Conservation (phyloP, 2,329 filamentous ascomycete genomes). For the Aureobasidium leucospermi region DNA sequence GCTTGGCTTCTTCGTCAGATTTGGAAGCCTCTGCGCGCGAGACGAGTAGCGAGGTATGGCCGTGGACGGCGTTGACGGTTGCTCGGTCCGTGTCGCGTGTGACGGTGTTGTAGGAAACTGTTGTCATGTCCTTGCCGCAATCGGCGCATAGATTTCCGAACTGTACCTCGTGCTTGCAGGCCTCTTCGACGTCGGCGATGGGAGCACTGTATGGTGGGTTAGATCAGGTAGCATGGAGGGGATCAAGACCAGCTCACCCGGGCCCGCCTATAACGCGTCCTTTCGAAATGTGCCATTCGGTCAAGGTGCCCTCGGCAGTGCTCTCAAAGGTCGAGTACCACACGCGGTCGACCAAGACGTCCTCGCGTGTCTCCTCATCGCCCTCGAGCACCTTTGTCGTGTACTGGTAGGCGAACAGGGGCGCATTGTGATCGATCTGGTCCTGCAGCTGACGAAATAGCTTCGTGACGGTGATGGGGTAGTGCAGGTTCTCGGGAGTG, state of each 20-base stretch:
- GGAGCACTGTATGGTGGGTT: slow-evolving; percentile 31
- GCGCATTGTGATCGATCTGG: slow-evolving; percentile 64
- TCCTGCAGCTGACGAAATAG: slow-evolving; percentile 72
- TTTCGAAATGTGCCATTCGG: slow-evolving; percentile 64
- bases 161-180: slow-evolving; percentile 84
- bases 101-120: slow-evolving; percentile 75
- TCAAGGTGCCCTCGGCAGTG: slow-evolving; percentile 71
- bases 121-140: slow-evolving; percentile 95
- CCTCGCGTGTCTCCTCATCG: slow-evolving; percentile 65
- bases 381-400: slow-evolving; percentile 61
- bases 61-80: slow-evolving; percentile 90
- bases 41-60: slow-evolving; percentile 79
- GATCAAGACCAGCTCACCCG: slow-evolving; percentile 19
- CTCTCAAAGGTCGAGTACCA: slow-evolving; percentile 77
- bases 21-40: slow-evolving; percentile 72
- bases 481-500: slow-evolving; percentile 57
- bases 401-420: slow-evolving; percentile 82
- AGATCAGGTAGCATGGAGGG: not conserved
- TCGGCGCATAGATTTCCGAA: slow-evolving; percentile 84
- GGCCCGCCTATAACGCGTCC: slow-evolving; percentile 54
- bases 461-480: slow-evolving; percentile 87
- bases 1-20: slow-evolving; percentile 80
- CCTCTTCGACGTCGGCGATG: slow-evolving; percentile 75
- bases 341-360: slow-evolving; percentile 56
- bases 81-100: slow-evolving; percentile 74